Base-by-base conservation (phyloP, 805 yeast species). In the Ogataea angusta region DNA sequence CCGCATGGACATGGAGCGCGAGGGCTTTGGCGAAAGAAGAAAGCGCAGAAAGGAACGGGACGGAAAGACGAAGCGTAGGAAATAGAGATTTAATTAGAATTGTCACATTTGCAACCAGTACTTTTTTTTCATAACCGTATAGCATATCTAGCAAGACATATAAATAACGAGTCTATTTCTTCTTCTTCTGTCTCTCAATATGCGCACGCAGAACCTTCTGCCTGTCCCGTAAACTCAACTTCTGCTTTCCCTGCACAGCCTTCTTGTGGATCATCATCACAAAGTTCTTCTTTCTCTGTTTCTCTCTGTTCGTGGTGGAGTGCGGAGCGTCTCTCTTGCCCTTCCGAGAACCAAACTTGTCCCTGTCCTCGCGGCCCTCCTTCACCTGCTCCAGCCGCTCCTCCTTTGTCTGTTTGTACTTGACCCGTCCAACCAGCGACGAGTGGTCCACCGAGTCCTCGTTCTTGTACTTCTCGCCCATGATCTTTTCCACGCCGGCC, bases 231-330 rank as follows among this genome's bases (percentile, higher is more conserved):
- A 93, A 71, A 42, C 96, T 86, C 75, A 84, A 72, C 68, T 82
- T 85, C 49, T 84, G 90, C 66, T 93, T 93, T 48, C 98, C 98
- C 65, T 86, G 95, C 28, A 93, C 98, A 36, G 86, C 81, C 56
- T 80, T 80, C 70, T 91, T 93, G 67, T 93, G 99, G 53, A 93
- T 86, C 91, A 86, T 86, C 99, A 93, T 93, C 61, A 93, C 91
- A 60, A 89, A 93, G 68, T 93, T 93, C 96, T 93, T 93, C 88
- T 88, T 88, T 65, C 98, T 78, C 17, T 89, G 95, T 78, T 93
- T 93, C 67, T 95, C 97, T 66, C 80, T 80, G 64, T 93, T 93
- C 2, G 99, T 93, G 9, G 98, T 90, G 21, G 95, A 86, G 60
- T 84, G 97, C 40, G 75, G 75, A 17, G 80, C 83, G 46, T 78